Conservation (phyloP, 2,329 filamentous ascomycete genomes). For the Claviceps digitariae region DNA sequence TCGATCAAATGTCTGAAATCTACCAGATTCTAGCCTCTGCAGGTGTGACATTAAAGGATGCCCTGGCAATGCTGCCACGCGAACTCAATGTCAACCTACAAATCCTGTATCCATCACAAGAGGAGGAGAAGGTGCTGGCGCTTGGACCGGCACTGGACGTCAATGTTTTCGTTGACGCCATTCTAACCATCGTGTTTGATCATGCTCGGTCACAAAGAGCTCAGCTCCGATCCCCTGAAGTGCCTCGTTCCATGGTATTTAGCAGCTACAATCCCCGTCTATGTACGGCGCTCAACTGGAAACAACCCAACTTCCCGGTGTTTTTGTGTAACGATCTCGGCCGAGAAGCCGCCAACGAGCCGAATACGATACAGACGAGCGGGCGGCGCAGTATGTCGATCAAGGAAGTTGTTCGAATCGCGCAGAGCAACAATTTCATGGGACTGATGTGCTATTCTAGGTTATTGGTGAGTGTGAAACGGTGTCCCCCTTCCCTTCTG, state of each 20-base stretch:
- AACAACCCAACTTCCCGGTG: constrained; percentile 95
- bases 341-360: constrained; percentile 34
- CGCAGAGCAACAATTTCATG: constrained; percentile 97
- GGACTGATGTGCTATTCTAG: constrained; percentile 81
- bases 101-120: constrained; percentile 66
- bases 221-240: constrained; percentile 52
- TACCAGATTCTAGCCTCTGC: constrained; percentile 61
- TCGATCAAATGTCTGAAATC: constrained; percentile 46
- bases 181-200: constrained; percentile 78
- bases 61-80: constrained; percentile 59
- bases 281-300: constrained; percentile 95
- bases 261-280: constrained; percentile 83
- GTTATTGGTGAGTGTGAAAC: constrained; percentile 60
- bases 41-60: constrained; percentile 67
- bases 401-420: constrained; percentile 87
- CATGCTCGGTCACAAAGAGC: constrained; percentile 59
- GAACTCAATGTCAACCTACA: constrained; percentile 87
- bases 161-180: constrained; percentile 72
- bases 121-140: constrained; percentile 56
- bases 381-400: constrained; percentile 70
- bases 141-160: constrained; percentile 68
- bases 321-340: constrained; percentile 91
- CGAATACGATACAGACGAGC: constrained; percentile 33
- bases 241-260: constrained; percentile 79
- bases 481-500: too few relatives aligned